Evolutionary conservation across 805 yeast species (phyloP), one percentile per base, ranked within the genome.

Genomic region (Candida cerambycidarum): DNA sequence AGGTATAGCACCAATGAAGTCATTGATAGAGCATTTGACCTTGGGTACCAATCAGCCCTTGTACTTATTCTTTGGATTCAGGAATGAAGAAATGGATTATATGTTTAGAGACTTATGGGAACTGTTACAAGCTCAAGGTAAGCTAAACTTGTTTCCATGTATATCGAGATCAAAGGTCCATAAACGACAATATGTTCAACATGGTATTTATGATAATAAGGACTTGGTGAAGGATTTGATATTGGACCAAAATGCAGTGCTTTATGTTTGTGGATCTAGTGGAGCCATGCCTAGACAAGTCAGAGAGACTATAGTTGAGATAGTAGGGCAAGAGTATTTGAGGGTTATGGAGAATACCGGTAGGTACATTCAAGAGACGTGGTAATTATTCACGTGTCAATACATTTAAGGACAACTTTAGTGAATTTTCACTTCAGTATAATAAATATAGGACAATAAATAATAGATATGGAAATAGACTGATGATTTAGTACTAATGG

Each of bases 251-350:
- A 59, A 70, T n/a, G 95, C 86, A 0, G 61, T 76, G 0, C 65
- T 93, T 4, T 89, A 83, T 57, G 70, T 93, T 5, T 92, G 99
- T 69, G 99, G 99, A 0, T 82, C 96, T 12, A 82, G 95, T 18
- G 98, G 99, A 0, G 79, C 79, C 49, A 93, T 93, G 99, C 99
- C 99, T 0, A 73, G 78, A 16, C 89, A 83, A 62, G 93, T 92
- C 1, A 69, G 96, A 44, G 63, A 85, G n/a, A 92, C 97, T 0
- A 59, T 93, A 19, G 79, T 76, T 28, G 83, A 78, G 12, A 78
- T 86, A 11, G 62, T 62, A 14, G 52, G 73, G 7, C 66, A 62
- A 16, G 53, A 62, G n/a, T 78, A 69, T 54, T 58, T 86, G 31
- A 50, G 76, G 11, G 65, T 63, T 2, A 71, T 89, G 76, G 96